phyloP scores from a whole-genome alignment of 495 filamentous ascomycete species.

The Penicillium samsonianum region DNA sequence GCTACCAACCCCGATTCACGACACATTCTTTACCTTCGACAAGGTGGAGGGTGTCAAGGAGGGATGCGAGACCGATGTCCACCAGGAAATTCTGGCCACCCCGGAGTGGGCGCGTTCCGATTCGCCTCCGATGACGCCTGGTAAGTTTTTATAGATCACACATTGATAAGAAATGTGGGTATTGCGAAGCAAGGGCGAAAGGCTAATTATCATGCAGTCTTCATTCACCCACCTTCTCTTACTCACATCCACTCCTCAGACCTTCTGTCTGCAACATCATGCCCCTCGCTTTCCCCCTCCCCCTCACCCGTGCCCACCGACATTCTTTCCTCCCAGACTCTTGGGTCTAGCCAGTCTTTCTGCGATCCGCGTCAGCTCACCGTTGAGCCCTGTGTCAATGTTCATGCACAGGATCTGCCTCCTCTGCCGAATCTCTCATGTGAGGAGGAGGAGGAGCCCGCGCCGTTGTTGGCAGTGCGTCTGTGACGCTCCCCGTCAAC shows the following conservation, averaged over 20 bases:
- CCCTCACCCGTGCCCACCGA: slow-evolving; percentile 70
- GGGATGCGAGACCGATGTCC: slow-evolving; percentile 71
- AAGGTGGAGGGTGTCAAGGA: slow-evolving; percentile 80
- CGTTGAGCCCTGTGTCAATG: slow-evolving; percentile 62
- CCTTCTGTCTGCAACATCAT: slow-evolving; percentile 69
- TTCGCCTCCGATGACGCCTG: slow-evolving; percentile 90
- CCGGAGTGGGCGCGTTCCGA: slow-evolving; percentile 73
- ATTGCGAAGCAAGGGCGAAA: slow-evolving; percentile 26
- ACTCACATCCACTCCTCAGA: slow-evolving; percentile 65
- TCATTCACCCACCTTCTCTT: slow-evolving; percentile 74
- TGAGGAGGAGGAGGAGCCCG: slow-evolving; percentile 77
- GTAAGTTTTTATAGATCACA: slow-evolving; percentile 59
- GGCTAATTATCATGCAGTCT: slow-evolving; percentile 57
- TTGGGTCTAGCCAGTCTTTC: slow-evolving; percentile 53
- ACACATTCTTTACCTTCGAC: slow-evolving; percentile 73
- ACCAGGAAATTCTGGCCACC: slow-evolving; percentile 73
- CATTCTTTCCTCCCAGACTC: slow-evolving; percentile 60
- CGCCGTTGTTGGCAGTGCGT: slow-evolving; percentile 66
- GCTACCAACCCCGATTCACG: slow-evolving; percentile 79
- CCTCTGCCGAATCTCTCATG: slow-evolving; percentile 67
- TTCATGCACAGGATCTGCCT: slow-evolving; percentile 63
- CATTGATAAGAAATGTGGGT: slow-evolving; percentile 11
- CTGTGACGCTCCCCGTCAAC: slow-evolving; percentile 56
- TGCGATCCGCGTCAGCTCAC: slow-evolving; percentile 93
- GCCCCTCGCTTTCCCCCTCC: slow-evolving; percentile 80